phyloP scores from a whole-genome alignment of 495 filamentous ascomycete species.

The Penicillium ochrochloron region DNA sequence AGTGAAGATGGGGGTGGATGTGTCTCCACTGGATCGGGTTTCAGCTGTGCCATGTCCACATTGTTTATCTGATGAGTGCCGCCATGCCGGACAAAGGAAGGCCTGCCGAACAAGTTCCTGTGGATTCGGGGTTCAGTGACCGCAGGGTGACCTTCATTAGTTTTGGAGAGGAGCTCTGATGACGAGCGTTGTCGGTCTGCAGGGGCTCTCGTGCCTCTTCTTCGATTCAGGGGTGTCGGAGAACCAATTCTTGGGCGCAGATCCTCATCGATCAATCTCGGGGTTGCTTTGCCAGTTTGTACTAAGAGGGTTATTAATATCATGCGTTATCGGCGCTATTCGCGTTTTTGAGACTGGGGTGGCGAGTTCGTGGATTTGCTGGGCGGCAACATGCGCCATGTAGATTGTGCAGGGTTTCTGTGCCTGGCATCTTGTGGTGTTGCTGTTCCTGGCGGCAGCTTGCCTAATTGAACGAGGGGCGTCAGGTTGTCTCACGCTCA shows the following conservation, averaged over 20 bases:
- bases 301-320: conserved; percentile 6
- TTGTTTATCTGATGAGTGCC: conserved; percentile 11
- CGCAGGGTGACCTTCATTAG: background rate
- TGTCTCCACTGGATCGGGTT: conserved; percentile 29
- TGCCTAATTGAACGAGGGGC: conserved; percentile 14
- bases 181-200: background rate
- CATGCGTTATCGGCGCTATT: conserved; percentile 1
- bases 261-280: conserved; percentile 24
- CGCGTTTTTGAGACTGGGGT: conserved; percentile 18
- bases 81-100: conserved; percentile 10
- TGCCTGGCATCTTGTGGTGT: background rate
- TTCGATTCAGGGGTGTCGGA: background rate
- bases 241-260: conserved; percentile 11
- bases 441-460: conserved; percentile 8
- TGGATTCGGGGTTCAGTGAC: background rate
- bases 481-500: conserved; percentile 20
- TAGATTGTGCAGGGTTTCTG: conserved; percentile 5
- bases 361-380: conserved; percentile 10
- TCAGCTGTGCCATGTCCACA: conserved; percentile 26
- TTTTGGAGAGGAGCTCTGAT: too few relatives aligned
- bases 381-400: conserved; percentile 2
- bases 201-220: background rate
- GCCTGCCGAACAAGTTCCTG: conserved; percentile 12
- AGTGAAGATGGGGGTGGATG: conserved; percentile 13
- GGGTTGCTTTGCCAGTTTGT: conserved; percentile 19